Evolutionary conservation across 2,329 filamentous ascomycete species (phyloP), one percentile per base, ranked within the genome.

Genomic region (Aspergillus japonicus): DNA sequence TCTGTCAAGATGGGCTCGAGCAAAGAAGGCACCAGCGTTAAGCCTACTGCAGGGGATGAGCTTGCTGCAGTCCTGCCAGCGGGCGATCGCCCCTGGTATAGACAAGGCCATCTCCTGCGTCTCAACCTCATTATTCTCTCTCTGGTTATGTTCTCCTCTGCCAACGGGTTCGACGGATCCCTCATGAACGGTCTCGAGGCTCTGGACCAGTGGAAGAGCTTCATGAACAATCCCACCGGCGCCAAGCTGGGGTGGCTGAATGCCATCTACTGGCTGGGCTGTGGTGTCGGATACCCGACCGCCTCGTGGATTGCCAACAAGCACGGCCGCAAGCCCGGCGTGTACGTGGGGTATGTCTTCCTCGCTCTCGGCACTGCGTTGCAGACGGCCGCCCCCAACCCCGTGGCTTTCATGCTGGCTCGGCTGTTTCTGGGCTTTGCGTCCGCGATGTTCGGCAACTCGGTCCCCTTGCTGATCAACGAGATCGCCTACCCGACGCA

Each of bases 401-500:
- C 62, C 12, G 60, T 51, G 0, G 62, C 66, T 4, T 78, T 79
- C 60, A 61, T 78, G 29, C 56, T 77, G 7, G 70, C 73, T 6
- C 72, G 75, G 3, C 66, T 77, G 26, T 69, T 78, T 31, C 59
- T 80, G 5, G 78, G 78, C 2, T 62, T 72, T 23, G 71, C 71
- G 0, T 69, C 70, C 8, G 75, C 69, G 5, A 70, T 72, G 55
- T 72, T 74, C 23, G 68, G 67, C 10, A 73, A 69, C 2, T 65
- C 69, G 0, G 71, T 71, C 2, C 75, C 76, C 2, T 62, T 78
- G 1, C 65, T 81, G 11, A 74, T 82, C 63, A 79, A 75, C 24
- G 80, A 82, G 61, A 72, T 81, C 24, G 77, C 78, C 6, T 77
- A 81, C 48, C 77, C 77, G 1, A 69, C 69, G 0, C 75, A 80